These are phyloP conservation scores for Colletotrichum sojae DNA, from an alignment of 2,329 filamentous ascomycete genomes.

Conservation along the genomic window DNA sequence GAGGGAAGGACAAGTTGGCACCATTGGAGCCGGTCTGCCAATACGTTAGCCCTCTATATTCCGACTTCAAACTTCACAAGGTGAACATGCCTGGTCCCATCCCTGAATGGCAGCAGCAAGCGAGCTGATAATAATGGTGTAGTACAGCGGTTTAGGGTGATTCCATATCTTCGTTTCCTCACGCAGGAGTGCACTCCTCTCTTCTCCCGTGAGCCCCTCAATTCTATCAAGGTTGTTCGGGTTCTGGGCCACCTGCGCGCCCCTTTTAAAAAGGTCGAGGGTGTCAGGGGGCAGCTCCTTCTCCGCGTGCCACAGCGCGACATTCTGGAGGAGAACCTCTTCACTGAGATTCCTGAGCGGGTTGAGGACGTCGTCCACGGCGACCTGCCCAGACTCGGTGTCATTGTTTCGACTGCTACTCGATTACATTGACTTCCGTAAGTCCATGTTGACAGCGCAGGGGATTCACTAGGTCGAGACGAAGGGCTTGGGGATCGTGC, in stretches of 20 bases:
- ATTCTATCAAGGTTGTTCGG: conserved; percentile 64
- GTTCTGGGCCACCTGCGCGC: conserved; percentile 65
- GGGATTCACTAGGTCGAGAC: accelerated
- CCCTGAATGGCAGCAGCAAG: conserved; percentile 68
- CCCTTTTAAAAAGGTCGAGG: conserved; percentile 63
- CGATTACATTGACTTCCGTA: neutral
- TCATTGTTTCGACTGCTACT: no score
- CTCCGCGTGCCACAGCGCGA: conserved; percentile 67
- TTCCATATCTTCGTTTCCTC: conserved; percentile 66
- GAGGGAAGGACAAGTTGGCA: conserved; percentile 62
- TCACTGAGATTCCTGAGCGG: conserved; percentile 65
- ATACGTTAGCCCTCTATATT: neutral
- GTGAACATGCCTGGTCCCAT: conserved; percentile 54
- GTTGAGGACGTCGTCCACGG: conserved; percentile 57
- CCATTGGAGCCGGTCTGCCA: conserved; percentile 60
- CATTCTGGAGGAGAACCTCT: conserved; percentile 66
- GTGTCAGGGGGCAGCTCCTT: conserved; percentile 62
- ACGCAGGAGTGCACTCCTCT: conserved; percentile 56
- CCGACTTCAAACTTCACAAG: neutral
- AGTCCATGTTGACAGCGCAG: accelerated
- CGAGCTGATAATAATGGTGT: conserved; percentile 65
- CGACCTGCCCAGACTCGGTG: conserved; percentile 15
- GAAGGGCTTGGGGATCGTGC: no score
- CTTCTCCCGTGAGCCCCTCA: conserved; percentile 58
- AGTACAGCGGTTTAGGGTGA: conserved; percentile 64